Evolutionary conservation across 148 eudicot genomes (phyloP), one percentile per base, ranked within the genome.

Genomic region (Vaccinium darrowii): DNA sequence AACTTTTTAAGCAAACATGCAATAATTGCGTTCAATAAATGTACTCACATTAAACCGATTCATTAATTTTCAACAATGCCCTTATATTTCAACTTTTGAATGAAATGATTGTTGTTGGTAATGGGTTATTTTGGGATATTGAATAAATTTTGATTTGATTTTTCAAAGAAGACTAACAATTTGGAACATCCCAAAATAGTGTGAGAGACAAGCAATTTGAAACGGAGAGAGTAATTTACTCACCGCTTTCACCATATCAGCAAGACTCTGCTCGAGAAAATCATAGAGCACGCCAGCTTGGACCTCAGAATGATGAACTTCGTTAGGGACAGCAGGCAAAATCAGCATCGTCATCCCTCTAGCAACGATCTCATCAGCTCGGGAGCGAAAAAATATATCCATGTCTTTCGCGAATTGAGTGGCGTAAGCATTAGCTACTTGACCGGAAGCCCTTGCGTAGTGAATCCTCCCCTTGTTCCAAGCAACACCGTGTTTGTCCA

Each of bases 391-490:
- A 75, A 83, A 83, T 6, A 7, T n/a, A 1, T n/a, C 80, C 80
- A 83, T 83, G 85, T 83, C 85, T 43, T 83, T 57, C 0, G 9
- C 18, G 4, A 54, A 76, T 43, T 83, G 85, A 27, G 54, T n/a
- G 1, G 57, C 6, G 15, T 83, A 83, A 43, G 80, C 81, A 12
- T 76, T 58, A 39, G 23, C 56, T 2, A 76, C 81, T 58, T 83
- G 80, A 6, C 43, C 5, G 0, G 85, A 76, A 30, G 85, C 85
- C 57, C 30, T 39, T 8, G 23, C 23, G 39, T 83, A 75, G 72
- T 74, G 72, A 75, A 83, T 57, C 18, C 51, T 83, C 10, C 80
- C 73, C 73, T 75, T 75, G 15, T 83, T 83, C 80, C 57, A 75
- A 3, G 80, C 57, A 56, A 19, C 57, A 57, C 47, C 43, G 23